Evolutionary conservation across 805 yeast species (phyloP).

Genomic region (Jamesozyma lodderae): DNA sequence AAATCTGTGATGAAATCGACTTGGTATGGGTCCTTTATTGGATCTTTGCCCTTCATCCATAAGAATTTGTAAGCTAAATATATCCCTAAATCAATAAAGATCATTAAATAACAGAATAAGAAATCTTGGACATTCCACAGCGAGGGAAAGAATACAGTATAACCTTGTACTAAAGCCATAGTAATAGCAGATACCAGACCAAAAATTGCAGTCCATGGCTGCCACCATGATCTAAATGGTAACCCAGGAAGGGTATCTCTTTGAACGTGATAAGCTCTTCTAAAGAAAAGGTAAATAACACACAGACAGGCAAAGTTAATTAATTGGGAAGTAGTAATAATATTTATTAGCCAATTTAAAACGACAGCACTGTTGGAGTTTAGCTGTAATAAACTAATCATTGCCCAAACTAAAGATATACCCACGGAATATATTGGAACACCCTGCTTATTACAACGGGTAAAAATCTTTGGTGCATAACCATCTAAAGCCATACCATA

Average conservation of each 20-base stretch:
- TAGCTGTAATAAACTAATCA: conserved; percentile 57
- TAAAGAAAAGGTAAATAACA: conserved; percentile 52
- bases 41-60: conserved; percentile 35
- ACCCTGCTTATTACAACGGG: conserved; percentile 54
- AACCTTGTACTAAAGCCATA: conserved; percentile 59
- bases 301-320: conserved; percentile 51
- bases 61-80: conserved; percentile 44
- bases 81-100: conserved; percentile 46
- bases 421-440: conserved; percentile 56
- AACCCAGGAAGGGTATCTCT: conserved; percentile 34
- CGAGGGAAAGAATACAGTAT: conserved; percentile 59
- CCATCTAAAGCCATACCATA: conserved; percentile 66
- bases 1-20: conserved; percentile 49
- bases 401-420: conserved; percentile 48
- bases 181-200: conserved; percentile 38
- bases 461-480: conserved; percentile 61
- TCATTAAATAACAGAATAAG: conserved; percentile 63
- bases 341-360: conserved; percentile 60
- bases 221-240: conserved; percentile 46
- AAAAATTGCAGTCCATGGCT: conserved; percentile 48
- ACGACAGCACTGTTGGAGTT: conserved; percentile 52
- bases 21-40: conserved; percentile 36
- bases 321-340: conserved; percentile 63
- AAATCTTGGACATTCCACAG: conserved; percentile 54
- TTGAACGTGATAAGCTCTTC: conserved; percentile 49